Percentiles rank a stretch among this genome's conserved stretches.
phyloP scores from a whole-genome alignment of 345 rosid species.

The Populus simonii region DNA sequence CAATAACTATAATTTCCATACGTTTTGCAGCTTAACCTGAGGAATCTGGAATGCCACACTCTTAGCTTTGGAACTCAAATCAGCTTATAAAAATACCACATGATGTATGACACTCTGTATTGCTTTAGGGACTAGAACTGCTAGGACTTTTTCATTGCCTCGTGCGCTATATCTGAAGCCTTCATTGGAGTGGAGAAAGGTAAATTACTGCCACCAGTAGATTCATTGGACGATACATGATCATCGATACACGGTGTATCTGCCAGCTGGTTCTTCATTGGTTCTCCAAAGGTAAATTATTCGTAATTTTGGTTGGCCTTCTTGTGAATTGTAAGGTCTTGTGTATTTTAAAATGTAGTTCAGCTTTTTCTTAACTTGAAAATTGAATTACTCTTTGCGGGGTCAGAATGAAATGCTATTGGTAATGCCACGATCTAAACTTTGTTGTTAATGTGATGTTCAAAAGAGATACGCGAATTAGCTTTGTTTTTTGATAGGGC shows the following conservation, averaged over 20 bases:
- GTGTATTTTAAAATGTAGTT: not conserved
- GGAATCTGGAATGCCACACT: slow-evolving; percentile 78
- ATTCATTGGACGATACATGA: not conserved
- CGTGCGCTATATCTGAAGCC: not conserved
- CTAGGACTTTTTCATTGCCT: not conserved
- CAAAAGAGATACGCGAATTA: too few relatives aligned
- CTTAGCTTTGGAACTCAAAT: slow-evolving; percentile 59
- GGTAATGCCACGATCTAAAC: not conserved
- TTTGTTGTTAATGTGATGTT: not conserved
- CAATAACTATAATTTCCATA: not conserved
- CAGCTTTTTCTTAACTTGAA: not conserved
- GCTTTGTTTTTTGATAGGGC: too few relatives aligned
- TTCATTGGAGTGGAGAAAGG: not conserved
- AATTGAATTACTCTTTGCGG: not conserved
- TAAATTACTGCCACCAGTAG: not conserved
- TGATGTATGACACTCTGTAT: not conserved
- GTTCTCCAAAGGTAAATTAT: too few relatives aligned
- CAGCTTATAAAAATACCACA: slow-evolving; percentile 25
- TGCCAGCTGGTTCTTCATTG: not conserved
- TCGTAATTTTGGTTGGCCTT: not conserved
- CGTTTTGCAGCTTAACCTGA: slow-evolving; percentile 62
- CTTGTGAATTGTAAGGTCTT: not conserved
- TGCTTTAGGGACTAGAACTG: not conserved
- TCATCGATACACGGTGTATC: not conserved
- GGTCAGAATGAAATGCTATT: not conserved